phyloP scores from a whole-genome alignment of 1,284 basidiomycete species.

The Apiotrichum mycotoxinovorans region DNA sequence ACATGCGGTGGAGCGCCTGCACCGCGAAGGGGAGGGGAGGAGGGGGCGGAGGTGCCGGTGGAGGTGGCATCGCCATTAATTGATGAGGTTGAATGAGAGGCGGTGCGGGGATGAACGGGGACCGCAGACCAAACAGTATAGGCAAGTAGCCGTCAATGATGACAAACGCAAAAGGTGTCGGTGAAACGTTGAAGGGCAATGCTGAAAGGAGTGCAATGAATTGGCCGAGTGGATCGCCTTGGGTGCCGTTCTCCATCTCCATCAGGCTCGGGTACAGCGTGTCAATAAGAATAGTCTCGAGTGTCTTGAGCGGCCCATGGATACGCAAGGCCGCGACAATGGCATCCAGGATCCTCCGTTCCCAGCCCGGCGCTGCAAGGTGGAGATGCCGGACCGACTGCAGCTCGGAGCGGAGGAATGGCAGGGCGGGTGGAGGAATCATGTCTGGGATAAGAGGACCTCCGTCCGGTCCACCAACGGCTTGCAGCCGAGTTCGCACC shows the following conservation, averaged over 20 bases:
- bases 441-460: not conserved
- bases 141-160: conserved; percentile 17
- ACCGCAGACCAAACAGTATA: conserved; percentile 10
- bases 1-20: conserved; percentile 10
- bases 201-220: conserved; percentile 12
- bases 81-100: not conserved
- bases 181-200: conserved; percentile 5
- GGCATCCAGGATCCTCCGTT: conserved; percentile 13
- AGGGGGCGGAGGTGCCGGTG: not conserved
- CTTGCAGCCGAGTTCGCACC: conserved; percentile 27
- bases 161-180: conserved; percentile 8
- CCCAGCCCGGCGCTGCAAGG: conserved; percentile 20
- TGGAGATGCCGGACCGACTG: conserved; percentile 23
- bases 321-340: conserved; percentile 10
- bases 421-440: not conserved
- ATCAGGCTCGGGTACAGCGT: conserved; percentile 14
- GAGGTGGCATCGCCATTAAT: not conserved
- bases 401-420: conserved; percentile 19
- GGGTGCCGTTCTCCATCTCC: not conserved
- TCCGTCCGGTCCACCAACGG: conserved; percentile 12
- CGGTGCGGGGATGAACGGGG: conserved; percentile 9
- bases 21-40: conserved; percentile 15
- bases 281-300: conserved; percentile 16
- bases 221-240: conserved; percentile 7
- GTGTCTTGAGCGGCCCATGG: conserved; percentile 11